Conservation (phyloP, 2,329 filamentous ascomycete species). For the Pseudocercospora vitis region DNA sequence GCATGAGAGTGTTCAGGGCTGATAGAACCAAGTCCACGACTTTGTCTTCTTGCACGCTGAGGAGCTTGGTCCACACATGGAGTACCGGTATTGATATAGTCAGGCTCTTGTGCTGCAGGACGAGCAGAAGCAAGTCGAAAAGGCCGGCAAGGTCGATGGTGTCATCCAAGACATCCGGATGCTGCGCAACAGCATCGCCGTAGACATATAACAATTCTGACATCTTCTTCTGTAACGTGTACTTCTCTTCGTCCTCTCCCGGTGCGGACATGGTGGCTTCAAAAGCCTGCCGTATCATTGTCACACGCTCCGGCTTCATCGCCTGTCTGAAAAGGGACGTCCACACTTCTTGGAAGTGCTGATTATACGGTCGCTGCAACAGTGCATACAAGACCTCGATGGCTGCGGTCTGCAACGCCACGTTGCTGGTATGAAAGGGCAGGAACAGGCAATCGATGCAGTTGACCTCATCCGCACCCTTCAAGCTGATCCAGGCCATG, state of each 20-base stretch:
- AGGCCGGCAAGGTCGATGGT: slow-evolving; percentile 70
- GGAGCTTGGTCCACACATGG: slow-evolving; percentile 81
- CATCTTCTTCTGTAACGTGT: slow-evolving; percentile 88
- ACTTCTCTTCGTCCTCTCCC: slow-evolving; percentile 85
- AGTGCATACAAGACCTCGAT: slow-evolving; percentile 40
- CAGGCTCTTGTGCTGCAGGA: slow-evolving; percentile 82
- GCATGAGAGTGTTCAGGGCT: slow-evolving; percentile 73
- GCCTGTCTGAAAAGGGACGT: slow-evolving; percentile 31
- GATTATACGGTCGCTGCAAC: slow-evolving; percentile 51
- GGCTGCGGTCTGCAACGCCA: slow-evolving; percentile 70
- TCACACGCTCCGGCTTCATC: slow-evolving; percentile 33
- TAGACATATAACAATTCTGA: slow-evolving; percentile 89
- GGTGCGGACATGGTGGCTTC: slow-evolving; percentile 40
- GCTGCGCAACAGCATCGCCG: slow-evolving; percentile 79
- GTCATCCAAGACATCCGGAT: slow-evolving; percentile 60
- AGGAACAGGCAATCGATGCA: slow-evolving; percentile 70
- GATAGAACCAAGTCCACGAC: slow-evolving; percentile 60
- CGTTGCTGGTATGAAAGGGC: slow-evolving; percentile 67
- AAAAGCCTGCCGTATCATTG: slow-evolving; percentile 35
- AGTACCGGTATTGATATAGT: slow-evolving; percentile 91
- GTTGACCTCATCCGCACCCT: slow-evolving; percentile 70
- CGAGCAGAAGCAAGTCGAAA: slow-evolving; percentile 73
- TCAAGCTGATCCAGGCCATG: slow-evolving; percentile 84
- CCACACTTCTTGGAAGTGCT: slow-evolving; percentile 65
- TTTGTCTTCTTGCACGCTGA: slow-evolving; percentile 70